Evolutionary conservation across 208 protist genomes (phyloP), one percentile per base, ranked within the genome.

Genomic region (Trypanosomatidae sp.): DNA sequence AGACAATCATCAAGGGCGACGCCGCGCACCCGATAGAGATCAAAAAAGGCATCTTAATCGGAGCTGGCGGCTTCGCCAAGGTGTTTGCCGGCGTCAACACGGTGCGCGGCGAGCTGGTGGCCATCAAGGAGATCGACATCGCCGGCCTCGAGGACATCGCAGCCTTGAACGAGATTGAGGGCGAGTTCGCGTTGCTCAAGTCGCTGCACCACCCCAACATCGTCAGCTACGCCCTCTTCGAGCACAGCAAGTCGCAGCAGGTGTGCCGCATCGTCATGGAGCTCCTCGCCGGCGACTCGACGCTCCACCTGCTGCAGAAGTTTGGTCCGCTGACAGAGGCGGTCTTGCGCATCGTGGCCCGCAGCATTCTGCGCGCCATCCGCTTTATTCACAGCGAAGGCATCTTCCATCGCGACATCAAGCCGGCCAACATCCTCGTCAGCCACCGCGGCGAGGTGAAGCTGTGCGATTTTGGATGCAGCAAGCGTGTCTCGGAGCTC

Each of bases 401-500:
- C 56, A 94, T 98, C 59, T 92, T 94, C 53, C 94, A 98, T 73
- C 85, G 91, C 49, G 94, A 98, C 76, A 95, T 98, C 80, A 98
- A 98, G 66, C 89, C 91, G 1, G 94, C 92, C 5, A 98, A 98
- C 71, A 93, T 98, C 69, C 83, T 98, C 15, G 87, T 98, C 9
- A 92, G 86, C 62, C 84, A 93, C 67, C 68, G 81, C 55, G 94
- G 92, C 19, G 82, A 90, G 64, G 91, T 98, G 28, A 98, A 98
- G 76, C 73, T 98, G 55, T 94, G 92, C 70, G 94, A 98, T 68
- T 98, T 98, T 81, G 94, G 94, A 25, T 96, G 90, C 71, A 92
- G 89, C 73, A 97, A 96, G 73, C 88, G 91, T 19, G 80, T 97
- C 8, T 86, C 85, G 56, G 91, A 97, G 74, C 81, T 95, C 30